These are phyloP conservation scores for Ophiocordyceps robertsii DNA, from an alignment of 2,329 filamentous ascomycete species.

Conservation along the genomic window DNA sequence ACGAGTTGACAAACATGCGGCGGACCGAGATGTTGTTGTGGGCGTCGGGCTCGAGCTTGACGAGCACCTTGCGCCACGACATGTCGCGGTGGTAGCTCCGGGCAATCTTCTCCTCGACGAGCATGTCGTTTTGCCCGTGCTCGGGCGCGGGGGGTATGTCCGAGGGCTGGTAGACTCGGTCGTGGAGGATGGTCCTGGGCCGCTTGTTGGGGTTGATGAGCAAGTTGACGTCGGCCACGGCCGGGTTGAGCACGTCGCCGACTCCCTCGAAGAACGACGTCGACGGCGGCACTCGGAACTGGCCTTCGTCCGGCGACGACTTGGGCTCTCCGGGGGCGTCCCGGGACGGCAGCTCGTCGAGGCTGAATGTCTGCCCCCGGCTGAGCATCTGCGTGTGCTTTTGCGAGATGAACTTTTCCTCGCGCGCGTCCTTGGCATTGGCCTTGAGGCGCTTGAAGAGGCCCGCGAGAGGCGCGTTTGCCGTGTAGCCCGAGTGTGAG, in stretches of 20 bases:
- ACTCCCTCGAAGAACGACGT: constrained; percentile 89
- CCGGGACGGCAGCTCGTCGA: constrained; percentile 5
- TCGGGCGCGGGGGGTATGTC: constrained; percentile 70
- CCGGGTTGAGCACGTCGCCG: constrained; percentile 81
- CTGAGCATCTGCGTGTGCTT: constrained; percentile 61
- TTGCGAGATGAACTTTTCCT: constrained; percentile 22
- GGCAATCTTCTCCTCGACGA: constrained; percentile 95
- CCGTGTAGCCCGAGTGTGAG: background rate
- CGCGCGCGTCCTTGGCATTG: constrained; percentile 33
- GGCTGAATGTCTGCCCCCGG: constrained; percentile 57
- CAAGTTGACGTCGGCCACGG: constrained; percentile 68
- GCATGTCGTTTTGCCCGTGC: constrained; percentile 36
- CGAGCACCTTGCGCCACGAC: constrained; percentile 92
- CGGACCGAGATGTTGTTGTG: constrained; percentile 68
- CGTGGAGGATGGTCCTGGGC: constrained; percentile 87
- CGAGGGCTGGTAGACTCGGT: constrained; percentile 83
- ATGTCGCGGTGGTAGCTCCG: constrained; percentile 85
- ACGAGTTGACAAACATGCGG: constrained; percentile 92
- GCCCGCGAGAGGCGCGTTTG: constrained; percentile 34
- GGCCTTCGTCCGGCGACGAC: background rate
- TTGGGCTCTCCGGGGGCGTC: constrained; percentile 7
- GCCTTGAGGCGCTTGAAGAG: constrained; percentile 48
- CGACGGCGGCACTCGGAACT: constrained; percentile 5
- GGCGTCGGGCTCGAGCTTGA: constrained; percentile 88
- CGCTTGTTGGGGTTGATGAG: constrained; percentile 71